Conservation (phyloP, 2,329 filamentous ascomycete species). For the Xylaria multiplex region DNA sequence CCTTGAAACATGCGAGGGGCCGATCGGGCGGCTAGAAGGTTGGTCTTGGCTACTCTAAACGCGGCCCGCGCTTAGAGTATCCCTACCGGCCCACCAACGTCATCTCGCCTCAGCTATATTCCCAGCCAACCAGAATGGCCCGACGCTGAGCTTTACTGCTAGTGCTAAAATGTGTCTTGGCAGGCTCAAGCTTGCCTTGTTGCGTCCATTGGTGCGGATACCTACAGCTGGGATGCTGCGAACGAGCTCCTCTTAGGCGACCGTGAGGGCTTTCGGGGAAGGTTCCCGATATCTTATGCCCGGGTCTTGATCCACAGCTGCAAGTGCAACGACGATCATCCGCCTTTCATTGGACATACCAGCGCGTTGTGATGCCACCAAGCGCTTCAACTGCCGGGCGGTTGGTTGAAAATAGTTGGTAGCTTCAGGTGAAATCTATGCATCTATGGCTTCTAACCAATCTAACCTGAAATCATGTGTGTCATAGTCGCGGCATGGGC, state of each 20-base stretch:
- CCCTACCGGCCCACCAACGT: constrained; percentile 39
- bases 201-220: constrained; percentile 18
- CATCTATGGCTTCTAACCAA: constrained; percentile 3
- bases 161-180: constrained; percentile 38
- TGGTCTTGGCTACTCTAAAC: constrained; percentile 33
- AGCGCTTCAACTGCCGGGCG: constrained; percentile 41
- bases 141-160: constrained; percentile 34
- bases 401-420: constrained; percentile 38
- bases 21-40: constrained; percentile 31
- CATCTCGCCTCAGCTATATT: constrained; percentile 40
- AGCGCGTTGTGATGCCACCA: constrained; percentile 47
- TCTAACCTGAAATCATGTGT: constrained; percentile 6
- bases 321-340: constrained; percentile 36
- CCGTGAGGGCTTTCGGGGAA: constrained; percentile 17
- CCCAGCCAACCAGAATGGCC: constrained; percentile 46
- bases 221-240: constrained; percentile 9
- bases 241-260: constrained; percentile 13
- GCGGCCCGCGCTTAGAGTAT: constrained; percentile 48
- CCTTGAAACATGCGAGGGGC: constrained; percentile 31
- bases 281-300: constrained; percentile 11
- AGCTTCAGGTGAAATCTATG: constrained; percentile 21
- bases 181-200: constrained; percentile 23
- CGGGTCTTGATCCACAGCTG: constrained; percentile 29
- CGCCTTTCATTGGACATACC: constrained; percentile 41
- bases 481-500: constrained; percentile 6